phyloP scores from a whole-genome alignment of 331 rosid species.

The Prunus yedoensis region DNA sequence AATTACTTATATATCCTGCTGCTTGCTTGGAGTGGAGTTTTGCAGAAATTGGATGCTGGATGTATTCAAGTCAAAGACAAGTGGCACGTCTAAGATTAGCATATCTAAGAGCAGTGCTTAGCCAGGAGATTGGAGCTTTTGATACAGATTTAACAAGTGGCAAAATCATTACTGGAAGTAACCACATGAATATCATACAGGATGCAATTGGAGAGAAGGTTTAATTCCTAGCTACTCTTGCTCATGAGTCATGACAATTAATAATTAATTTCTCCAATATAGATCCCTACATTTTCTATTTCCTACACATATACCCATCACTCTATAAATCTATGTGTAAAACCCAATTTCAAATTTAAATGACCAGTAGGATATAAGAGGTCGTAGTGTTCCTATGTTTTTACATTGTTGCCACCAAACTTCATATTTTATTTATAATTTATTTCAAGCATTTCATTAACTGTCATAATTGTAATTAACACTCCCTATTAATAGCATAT shows the following conservation, averaged over 20 bases:
- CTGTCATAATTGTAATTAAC: too few relatives aligned
- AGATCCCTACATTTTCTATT: too few relatives aligned
- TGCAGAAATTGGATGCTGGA: conserved; percentile 84
- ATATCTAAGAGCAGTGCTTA: conserved; percentile 63
- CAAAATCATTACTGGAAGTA: conserved; percentile 68
- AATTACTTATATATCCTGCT: neutral
- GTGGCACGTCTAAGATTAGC: conserved; percentile 57
- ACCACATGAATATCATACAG: conserved; percentile 70
- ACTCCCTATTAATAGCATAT: too few relatives aligned
- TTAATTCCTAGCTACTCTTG: neutral
- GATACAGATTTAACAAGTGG: conserved; percentile 78
- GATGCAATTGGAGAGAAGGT: conserved; percentile 93
- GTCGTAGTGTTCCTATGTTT: too few relatives aligned
- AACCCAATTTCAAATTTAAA: too few relatives aligned
- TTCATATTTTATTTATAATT: too few relatives aligned
- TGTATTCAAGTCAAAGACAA: conserved; percentile 89
- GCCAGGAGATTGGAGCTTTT: conserved; percentile 82
- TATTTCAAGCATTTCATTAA: too few relatives aligned
- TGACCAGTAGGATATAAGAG: too few relatives aligned
- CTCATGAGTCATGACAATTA: neutral
- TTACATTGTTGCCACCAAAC: too few relatives aligned
- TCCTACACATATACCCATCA: too few relatives aligned
- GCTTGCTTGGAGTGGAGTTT: neutral
- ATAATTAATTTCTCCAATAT: too few relatives aligned
- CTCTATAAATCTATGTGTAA: too few relatives aligned